These are phyloP conservation scores for Gremmenia infestans DNA, from an alignment of 2,329 filamentous ascomycete genomes.

Conservation along the genomic window DNA sequence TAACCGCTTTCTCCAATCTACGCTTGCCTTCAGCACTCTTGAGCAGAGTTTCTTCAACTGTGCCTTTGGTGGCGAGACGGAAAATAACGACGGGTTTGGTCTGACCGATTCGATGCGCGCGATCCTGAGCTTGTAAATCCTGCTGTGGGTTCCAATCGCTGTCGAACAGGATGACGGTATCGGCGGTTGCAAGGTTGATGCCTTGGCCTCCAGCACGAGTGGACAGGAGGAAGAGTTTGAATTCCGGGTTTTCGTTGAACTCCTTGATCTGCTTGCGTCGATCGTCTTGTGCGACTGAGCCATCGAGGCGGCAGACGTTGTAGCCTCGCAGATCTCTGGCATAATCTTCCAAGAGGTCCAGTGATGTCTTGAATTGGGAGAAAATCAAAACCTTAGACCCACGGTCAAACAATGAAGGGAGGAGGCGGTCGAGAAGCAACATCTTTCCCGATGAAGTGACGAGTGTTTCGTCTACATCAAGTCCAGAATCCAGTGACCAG, in stretches of 20 bases:
- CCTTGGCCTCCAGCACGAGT: slow-evolving; percentile 91
- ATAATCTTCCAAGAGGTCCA: slow-evolving; percentile 88
- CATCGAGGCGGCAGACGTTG: slow-evolving; percentile 86
- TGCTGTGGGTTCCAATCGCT: slow-evolving; percentile 94
- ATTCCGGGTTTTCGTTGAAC: slow-evolving; percentile 62
- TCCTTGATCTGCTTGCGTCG: slow-evolving; percentile 65
- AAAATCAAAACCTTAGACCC: slow-evolving; percentile 94
- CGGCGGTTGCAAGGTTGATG: slow-evolving; percentile 87
- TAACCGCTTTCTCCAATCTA: slow-evolving; percentile 87
- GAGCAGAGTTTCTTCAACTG: slow-evolving; percentile 83
- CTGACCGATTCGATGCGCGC: slow-evolving; percentile 91
- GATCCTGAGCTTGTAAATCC: slow-evolving; percentile 93
- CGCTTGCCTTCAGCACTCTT: slow-evolving; percentile 88
- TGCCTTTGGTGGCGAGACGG: slow-evolving; percentile 86
- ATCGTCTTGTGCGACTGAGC: slow-evolving; percentile 70
- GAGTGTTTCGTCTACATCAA: slow-evolving; percentile 69
- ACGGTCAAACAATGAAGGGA: slow-evolving; percentile 66
- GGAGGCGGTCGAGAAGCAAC: slow-evolving; percentile 82
- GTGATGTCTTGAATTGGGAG: slow-evolving; percentile 90
- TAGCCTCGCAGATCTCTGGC: slow-evolving; percentile 71
- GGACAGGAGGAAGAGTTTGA: slow-evolving; percentile 78
- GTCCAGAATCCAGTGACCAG: slow-evolving; percentile 58
- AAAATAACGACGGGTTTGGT: slow-evolving; percentile 89
- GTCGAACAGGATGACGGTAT: slow-evolving; percentile 91
- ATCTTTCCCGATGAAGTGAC: slow-evolving; percentile 92